Conservation (phyloP, 164 flowering plant genomes). For the Chloranthus sessilifolius region DNA sequence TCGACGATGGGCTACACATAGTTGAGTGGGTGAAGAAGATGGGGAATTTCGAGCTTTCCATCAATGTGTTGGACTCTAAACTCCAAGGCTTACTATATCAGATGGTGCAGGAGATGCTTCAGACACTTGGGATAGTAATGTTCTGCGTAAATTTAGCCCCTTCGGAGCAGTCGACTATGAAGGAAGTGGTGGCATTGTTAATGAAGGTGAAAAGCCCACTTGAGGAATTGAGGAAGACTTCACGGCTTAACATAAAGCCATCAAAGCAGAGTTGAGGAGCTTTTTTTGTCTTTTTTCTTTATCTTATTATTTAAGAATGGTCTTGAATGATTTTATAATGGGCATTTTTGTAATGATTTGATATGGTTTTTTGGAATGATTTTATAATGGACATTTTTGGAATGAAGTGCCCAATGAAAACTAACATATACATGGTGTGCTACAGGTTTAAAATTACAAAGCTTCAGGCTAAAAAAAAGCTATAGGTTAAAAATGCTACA, state of each 20-base stretch:
- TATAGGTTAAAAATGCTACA: no score
- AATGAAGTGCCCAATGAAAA: no score
- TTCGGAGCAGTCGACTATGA: slow-evolving; percentile 86
- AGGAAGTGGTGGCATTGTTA: slow-evolving; percentile 89
- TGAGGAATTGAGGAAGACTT: slow-evolving; percentile 89
- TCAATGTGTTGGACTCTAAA: slow-evolving; percentile 62
- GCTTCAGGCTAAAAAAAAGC: no score
- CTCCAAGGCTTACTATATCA: slow-evolving; percentile 76
- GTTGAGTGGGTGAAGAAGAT: slow-evolving; percentile 97
- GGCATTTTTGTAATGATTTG: no score
- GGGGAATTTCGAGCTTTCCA: slow-evolving; percentile 87
- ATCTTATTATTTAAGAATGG: slow-evolving; percentile 10
- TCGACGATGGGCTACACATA: slow-evolving; percentile 78
- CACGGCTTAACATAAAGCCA: slow-evolving; percentile 85
- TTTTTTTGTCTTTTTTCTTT: slow-evolving; percentile 2
- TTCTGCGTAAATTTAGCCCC: slow-evolving; percentile 90
- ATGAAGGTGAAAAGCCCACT: slow-evolving; percentile 86
- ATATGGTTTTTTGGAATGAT: no score
- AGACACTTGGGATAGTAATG: slow-evolving; percentile 90
- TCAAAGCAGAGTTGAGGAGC: slow-evolving; percentile 44
- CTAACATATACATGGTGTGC: no score
- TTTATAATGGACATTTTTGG: no score
- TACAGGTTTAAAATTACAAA: no score
- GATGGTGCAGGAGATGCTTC: slow-evolving; percentile 91
- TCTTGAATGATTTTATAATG: slow-evolving; percentile 21